Evolutionary conservation across 352 stramenopile species (phyloP).

Genomic region (Pythium chondricola): DNA sequence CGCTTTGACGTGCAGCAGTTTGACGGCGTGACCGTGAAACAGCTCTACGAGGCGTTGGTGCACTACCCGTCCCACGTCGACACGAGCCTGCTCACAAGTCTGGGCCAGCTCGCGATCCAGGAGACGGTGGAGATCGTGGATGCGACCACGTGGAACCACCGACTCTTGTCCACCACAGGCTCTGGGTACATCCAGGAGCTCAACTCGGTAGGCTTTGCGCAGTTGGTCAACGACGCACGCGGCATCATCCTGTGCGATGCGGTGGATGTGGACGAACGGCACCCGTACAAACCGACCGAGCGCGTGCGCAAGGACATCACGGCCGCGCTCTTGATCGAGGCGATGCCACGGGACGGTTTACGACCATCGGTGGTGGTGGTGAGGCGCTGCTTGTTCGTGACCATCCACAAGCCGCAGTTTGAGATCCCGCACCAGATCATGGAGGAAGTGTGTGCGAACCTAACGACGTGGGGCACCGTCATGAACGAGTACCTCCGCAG

Average conservation of each 20-base stretch:
- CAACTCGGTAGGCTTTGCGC: slow-evolving; percentile 14
- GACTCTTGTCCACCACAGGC: slow-evolving; percentile 27
- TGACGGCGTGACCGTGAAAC: slow-evolving; percentile 11
- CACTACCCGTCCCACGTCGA: slow-evolving; percentile 46
- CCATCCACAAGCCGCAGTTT: slow-evolving; percentile 11
- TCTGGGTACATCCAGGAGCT: slow-evolving; percentile 10
- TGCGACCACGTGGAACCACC: slow-evolving; percentile 30
- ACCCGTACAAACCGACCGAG: slow-evolving; percentile 27
- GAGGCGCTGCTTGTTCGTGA: slow-evolving; percentile 9
- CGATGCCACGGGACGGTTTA: background rate
- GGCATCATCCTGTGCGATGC: slow-evolving; percentile 26
- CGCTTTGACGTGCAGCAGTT: slow-evolving; percentile 39
- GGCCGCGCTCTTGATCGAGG: slow-evolving; percentile 9
- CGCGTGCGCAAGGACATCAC: slow-evolving; percentile 26
- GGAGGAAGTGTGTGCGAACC: slow-evolving; percentile 9
- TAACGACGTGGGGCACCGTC: slow-evolving; percentile 6
- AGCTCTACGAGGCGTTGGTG: slow-evolving; percentile 31
- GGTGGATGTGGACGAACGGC: slow-evolving; percentile 37
- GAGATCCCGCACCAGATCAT: slow-evolving; percentile 5
- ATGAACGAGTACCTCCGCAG: slow-evolving; percentile 3
- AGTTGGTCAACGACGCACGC: slow-evolving; percentile 21
- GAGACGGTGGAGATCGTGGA: slow-evolving; percentile 35
- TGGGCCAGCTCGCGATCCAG: slow-evolving; percentile 37
- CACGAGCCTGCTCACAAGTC: slow-evolving; percentile 38
- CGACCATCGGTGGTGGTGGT: too few species aligned